phyloP scores from a whole-genome alignment of 148 eudicot genomes.

The Rhododendron ferrugineum region DNA sequence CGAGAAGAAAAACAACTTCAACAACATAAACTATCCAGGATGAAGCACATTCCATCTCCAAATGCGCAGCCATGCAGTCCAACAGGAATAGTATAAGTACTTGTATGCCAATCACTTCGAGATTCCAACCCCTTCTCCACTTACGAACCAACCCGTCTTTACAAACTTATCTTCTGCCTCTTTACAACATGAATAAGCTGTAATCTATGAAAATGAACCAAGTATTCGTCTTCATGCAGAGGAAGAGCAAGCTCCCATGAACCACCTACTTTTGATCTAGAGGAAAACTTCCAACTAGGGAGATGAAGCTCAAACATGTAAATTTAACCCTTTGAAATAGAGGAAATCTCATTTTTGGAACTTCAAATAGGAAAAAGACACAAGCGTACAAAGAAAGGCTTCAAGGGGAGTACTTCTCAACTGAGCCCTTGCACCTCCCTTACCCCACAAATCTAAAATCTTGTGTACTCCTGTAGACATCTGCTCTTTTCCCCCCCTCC shows the following conservation, averaged over 20 bases:
- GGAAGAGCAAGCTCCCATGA: not conserved
- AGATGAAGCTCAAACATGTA: not conserved
- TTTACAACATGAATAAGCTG: not conserved
- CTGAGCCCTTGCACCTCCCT: conserved; percentile 2
- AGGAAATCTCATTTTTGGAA: not conserved
- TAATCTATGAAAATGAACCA: not conserved
- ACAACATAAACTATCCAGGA: not conserved
- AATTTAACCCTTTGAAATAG: not conserved
- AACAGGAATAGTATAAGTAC: not conserved
- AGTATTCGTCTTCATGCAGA: not conserved
- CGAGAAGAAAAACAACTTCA: not conserved
- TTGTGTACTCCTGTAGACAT: not conserved
- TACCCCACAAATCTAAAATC: not conserved
- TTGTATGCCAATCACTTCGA: not conserved
- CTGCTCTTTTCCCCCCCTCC: not conserved
- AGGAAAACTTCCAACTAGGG: conserved; percentile 1
- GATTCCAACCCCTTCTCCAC: not conserved
- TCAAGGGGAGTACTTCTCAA: not conserved
- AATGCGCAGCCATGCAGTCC: not conserved
- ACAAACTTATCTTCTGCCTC: not conserved
- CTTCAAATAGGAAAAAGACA: not conserved
- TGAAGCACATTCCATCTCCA: not conserved
- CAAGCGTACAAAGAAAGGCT: not conserved
- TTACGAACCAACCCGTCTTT: not conserved
- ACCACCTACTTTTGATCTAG: not conserved